phyloP scores from a whole-genome alignment of 768 basidiomycete species.

The Nevesoporus exiguus region DNA sequence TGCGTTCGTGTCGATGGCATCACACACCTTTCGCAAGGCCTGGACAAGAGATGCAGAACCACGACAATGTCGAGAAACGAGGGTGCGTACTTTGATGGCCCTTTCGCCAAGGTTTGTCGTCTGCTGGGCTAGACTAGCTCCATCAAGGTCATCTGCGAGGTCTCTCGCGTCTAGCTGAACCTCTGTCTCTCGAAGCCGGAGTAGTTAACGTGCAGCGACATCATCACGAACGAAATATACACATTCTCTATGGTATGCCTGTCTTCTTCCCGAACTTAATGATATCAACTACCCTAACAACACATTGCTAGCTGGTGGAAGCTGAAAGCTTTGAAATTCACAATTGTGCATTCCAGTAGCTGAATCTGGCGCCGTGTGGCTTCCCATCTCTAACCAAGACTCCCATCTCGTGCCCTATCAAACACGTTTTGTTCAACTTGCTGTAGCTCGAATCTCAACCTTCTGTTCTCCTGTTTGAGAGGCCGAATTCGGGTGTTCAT shows the following conservation, averaged over 20 bases:
- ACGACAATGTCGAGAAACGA: background rate
- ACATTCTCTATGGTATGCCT: constrained; percentile 18
- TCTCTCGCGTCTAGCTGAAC: constrained; percentile 14
- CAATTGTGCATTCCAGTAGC: constrained; percentile 6
- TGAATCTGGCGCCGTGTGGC: constrained; percentile 7
- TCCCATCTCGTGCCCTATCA: background rate
- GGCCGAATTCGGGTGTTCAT: constrained; percentile 7
- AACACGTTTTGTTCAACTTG: background rate
- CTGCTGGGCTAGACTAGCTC: background rate
- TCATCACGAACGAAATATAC: background rate
- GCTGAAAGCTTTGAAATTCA: constrained; percentile 4
- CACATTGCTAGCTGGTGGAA: background rate
- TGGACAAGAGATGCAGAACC: background rate
- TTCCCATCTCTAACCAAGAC: background rate
- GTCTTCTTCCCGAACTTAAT: constrained; percentile 13
- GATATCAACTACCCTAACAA: background rate
- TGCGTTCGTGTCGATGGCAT: constrained; percentile 21
- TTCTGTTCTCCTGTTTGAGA: constrained; percentile 9
- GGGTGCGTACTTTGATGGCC: constrained; percentile 8
- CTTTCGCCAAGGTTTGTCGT: constrained; percentile 7
- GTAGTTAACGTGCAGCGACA: background rate
- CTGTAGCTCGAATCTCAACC: constrained; percentile 4
- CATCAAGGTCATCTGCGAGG: constrained; percentile 2
- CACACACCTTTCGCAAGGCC: constrained; percentile 15
- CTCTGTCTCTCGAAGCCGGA: constrained; percentile 17